Evolutionary conservation across 2,329 filamentous ascomycete genomes (phyloP).

Genomic region (Talaromyces sp.): DNA sequence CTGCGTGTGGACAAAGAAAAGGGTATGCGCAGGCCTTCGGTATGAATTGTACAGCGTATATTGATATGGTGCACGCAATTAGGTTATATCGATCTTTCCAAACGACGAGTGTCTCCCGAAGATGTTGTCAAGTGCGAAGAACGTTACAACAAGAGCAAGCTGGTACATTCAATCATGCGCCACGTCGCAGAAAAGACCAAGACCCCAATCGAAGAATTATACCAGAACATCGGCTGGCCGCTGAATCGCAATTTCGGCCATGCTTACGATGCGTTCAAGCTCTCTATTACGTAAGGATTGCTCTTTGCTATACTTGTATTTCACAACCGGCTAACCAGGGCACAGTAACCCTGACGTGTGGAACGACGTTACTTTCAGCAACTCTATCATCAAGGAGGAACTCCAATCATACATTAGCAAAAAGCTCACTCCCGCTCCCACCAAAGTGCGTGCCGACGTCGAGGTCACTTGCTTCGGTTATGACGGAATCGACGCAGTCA

Average conservation of each 20-base stretch:
- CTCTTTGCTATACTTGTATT: not conserved
- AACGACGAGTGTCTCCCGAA: slow-evolving; percentile 94
- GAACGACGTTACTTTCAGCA: slow-evolving; percentile 88
- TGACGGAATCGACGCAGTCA: slow-evolving; percentile 97
- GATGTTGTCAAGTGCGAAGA: slow-evolving; percentile 99
- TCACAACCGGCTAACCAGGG: slow-evolving; percentile 6
- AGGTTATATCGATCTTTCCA: slow-evolving; percentile 97
- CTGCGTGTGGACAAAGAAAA: slow-evolving; percentile 99
- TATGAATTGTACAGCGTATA: not conserved
- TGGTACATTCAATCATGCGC: slow-evolving; percentile 98
- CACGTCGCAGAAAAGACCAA: slow-evolving; percentile 97
- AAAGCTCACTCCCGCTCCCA: slow-evolving; percentile 95
- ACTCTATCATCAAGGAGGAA: slow-evolving; percentile 79
- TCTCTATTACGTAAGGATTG: slow-evolving; percentile 80
- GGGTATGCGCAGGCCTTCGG: slow-evolving; percentile 48
- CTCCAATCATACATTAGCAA: slow-evolving; percentile 95
- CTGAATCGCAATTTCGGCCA: slow-evolving; percentile 97
- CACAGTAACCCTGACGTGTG: slow-evolving; percentile 87
- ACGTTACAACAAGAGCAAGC: slow-evolving; percentile 99
- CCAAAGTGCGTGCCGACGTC: slow-evolving; percentile 95
- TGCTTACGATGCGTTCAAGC: slow-evolving; percentile 96
- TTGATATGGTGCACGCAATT: slow-evolving; percentile 16
- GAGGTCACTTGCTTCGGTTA: slow-evolving; percentile 95
- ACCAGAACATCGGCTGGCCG: slow-evolving; percentile 94
- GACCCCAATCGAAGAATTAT: slow-evolving; percentile 89